Evolutionary conservation across 306 rosid species (phyloP), one percentile per base, ranked within the genome.

Genomic region (Aeschynomene evenia): DNA sequence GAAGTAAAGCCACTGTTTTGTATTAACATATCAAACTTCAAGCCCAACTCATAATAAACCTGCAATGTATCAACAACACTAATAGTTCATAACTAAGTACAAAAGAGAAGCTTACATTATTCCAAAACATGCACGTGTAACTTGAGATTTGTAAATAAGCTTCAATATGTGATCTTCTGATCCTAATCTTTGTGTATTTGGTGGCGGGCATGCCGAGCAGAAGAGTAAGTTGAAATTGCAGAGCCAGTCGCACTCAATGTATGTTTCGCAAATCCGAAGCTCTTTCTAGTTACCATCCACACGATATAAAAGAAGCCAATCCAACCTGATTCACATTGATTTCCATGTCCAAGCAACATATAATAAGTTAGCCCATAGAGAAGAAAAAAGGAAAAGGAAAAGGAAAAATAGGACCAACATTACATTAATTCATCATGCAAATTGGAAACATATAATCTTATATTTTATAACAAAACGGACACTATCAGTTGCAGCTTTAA

Each of bases 221-320:
- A 40, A 60, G 88, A 75, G 81, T 83, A 92, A 37, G 84, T 80
- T 34, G 98, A 80, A 64, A 89, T 64, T 46, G 82, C 91, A 5
- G 96, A 86, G 71, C 95, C 79, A 63, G 96, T 88, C 46, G 28
- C 72, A 0, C 65, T 71, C 58, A 92, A 23, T 0, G 98, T 86
- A 63, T 73, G 89, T 63, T 82, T 86, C 8, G 93, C 98, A 48
- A 89, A 48, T 29, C 84, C 85, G 16, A 88, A 56, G 79, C 91
- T 82, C 83, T 83, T 89, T 71, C 77, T 82, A 6, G 76, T 75
- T 65, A 78, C 92, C 83, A 89, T 66, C 96, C 95, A 89, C 29
- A 85, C 61, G 16, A 81, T 24, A 59, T 76, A 88, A 56, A 92
- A 83, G 86, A 92, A 92, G 72, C 93, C 98, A 53, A 90, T 66